Conservation (phyloP, 2,329 filamentous ascomycete genomes). For the Fusarium sarcochroum region DNA sequence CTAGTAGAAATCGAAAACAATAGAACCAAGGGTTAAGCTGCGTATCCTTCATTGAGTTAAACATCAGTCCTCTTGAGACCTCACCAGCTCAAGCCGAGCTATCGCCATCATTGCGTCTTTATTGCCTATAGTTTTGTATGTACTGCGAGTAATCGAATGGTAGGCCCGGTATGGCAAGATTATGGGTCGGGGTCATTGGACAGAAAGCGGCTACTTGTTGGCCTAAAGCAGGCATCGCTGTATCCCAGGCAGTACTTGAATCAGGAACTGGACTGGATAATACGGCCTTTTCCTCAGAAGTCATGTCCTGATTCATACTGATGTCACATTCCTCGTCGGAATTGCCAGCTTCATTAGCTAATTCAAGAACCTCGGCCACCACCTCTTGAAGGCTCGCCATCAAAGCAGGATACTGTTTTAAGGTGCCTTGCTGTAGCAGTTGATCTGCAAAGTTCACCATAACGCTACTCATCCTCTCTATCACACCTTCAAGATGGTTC, state of each 20-base stretch:
- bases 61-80: too few relatives aligned
- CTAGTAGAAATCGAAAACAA: too few relatives aligned
- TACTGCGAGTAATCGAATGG: background rate
- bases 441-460: slow-evolving; percentile 1
- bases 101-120: too few relatives aligned
- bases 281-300: background rate
- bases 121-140: too few relatives aligned
- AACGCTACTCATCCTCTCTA: slow-evolving; percentile 11
- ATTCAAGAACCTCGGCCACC: background rate
- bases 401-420: background rate
- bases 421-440: background rate
- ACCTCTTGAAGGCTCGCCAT: background rate
- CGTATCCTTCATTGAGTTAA: too few relatives aligned
- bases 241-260: too few relatives aligned
- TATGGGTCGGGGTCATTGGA: background rate
- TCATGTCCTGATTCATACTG: background rate
- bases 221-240: too few relatives aligned
- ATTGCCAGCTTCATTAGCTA: slow-evolving; percentile 8
- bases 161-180: background rate
- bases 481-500: background rate
- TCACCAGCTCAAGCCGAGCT: too few relatives aligned
- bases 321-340: background rate
- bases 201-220: background rate
- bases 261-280: background rate
- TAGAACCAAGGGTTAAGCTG: too few relatives aligned